phyloP scores from a whole-genome alignment of 176 grass and related monocot genomes.

The bread wheat (Triticum aestivum) region IWGSC_CS_RefSeq_v2.1 NC_057813.1:630788173-630788672 shows the following conservation, averaged over 20 bases:
- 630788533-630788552: too few relatives aligned
- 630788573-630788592: too few relatives aligned
- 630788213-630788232: conserved; percentile 17
- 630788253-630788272: conserved; percentile 62
- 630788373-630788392: conserved; percentile 2
- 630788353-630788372: not conserved
- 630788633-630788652: too few relatives aligned
- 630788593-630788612: too few relatives aligned
- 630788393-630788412: not conserved
- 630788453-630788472: conserved; percentile 1
- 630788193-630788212: not conserved
- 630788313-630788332: not conserved
- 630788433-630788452: not conserved
- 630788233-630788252: conserved; percentile 76
- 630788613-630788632: too few relatives aligned
- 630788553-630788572: not conserved
- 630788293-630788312: not conserved
- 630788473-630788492: not conserved
- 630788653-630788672: too few relatives aligned
- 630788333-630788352: not conserved
- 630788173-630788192: not conserved
- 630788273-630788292: not conserved
- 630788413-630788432: not conserved
- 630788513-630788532: not conserved
- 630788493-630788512: not conserved